Base-by-base conservation (phyloP, 2,329 filamentous ascomycete species). In the Leptographium flavum region DNA sequence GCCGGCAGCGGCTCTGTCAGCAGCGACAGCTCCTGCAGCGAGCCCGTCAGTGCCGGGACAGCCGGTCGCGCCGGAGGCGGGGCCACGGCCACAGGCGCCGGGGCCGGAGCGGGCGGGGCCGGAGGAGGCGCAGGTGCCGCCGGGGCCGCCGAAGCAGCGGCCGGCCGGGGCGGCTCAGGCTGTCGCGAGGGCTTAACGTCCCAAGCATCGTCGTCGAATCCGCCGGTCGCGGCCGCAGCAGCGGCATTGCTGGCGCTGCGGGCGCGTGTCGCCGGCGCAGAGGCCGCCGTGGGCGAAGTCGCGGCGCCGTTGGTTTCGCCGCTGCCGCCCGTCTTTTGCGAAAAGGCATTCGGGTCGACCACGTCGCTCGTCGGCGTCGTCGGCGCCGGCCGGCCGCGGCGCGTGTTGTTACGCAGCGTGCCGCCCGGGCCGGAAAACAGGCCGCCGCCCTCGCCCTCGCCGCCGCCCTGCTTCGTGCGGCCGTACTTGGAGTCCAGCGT, bases 121-220 rank as follows among this genome's bases (percentile, higher is more conserved):
- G 68, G 54, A 15, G 65, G 54, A 15, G 65, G 55, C 21, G 69
- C 54, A 28, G 64, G 57, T 41, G 69, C 52, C 36, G 65, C 49
- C 5, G 36, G n/a, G 2, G 40, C 4, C 15, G 33, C 15, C 14
- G 39, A 2, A 2, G 38, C 17, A 2, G 54, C 50, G 14, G 52
- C 42, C 9, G 56, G 30, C 54, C 30, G 63, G 50, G 47, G 60
- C n/a, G 5, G 48, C 3, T n/a, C n/a, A n/a, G n/a, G n/a, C 42
- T 47, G 53, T 42, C 79, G 74, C 14, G 82, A 75, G 17, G 87
- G 85, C 65, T 95, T 95, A 42, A 94, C 82, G 56, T 93, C 86
- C 92, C 92, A 98, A 9, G 92, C 92, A 66, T 96, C 87, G 57
- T 96, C 92, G 43, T 98, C 92, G 57, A 96, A 96, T 3, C 86